A percentile compares a stretch with the other conserved stretches of the same genome.
These are phyloP conservation scores for Fusarium xyrophilum DNA, from an alignment of 2,329 filamentous ascomycete genomes.

Conservation along the genomic window DNA sequence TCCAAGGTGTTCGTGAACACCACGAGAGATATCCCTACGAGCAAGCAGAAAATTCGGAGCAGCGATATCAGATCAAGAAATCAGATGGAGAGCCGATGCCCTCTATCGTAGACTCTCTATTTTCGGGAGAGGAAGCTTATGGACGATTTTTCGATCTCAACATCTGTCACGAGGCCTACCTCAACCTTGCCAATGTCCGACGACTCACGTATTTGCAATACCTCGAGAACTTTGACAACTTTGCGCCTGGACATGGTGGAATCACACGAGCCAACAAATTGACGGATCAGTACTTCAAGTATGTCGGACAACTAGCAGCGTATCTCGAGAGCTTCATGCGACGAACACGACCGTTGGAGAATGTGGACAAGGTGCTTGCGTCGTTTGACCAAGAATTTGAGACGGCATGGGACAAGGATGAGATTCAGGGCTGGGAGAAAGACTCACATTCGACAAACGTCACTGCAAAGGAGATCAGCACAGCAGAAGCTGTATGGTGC, in stretches of 20 bases:
- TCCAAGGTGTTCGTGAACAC: conserved; percentile 82
- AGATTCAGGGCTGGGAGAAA: conserved; percentile 78
- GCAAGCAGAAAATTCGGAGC: conserved; percentile 92
- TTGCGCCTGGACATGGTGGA: conserved; percentile 74
- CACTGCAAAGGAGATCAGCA: conserved; percentile 42
- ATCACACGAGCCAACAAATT: conserved; percentile 84
- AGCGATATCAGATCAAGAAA: conserved; percentile 79
- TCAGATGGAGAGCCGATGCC: conserved; percentile 68
- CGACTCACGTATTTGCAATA: conserved; percentile 91
- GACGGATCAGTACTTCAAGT: conserved; percentile 91
- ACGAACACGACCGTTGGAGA: conserved; percentile 83
- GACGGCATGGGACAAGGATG: conserved; percentile 78
- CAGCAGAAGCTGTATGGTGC: conserved; percentile 80
- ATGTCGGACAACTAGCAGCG: conserved; percentile 77
- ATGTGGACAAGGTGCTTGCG: conserved; percentile 78
- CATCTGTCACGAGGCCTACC: conserved; percentile 81
- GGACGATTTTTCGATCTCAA: conserved; percentile 93
- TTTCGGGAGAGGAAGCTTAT: conserved; percentile 93
- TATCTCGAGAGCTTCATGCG: conserved; percentile 92
- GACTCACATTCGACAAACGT: conserved; percentile 54
- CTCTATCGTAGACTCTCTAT: conserved; percentile 84
- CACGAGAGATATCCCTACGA: conserved; percentile 93
- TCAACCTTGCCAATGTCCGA: conserved; percentile 88
- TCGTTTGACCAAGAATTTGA: conserved; percentile 86
- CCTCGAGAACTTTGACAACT: conserved; percentile 87